phyloP scores from a whole-genome alignment of 257 asterid genomes.

The Phtheirospermum japonicum region DNA sequence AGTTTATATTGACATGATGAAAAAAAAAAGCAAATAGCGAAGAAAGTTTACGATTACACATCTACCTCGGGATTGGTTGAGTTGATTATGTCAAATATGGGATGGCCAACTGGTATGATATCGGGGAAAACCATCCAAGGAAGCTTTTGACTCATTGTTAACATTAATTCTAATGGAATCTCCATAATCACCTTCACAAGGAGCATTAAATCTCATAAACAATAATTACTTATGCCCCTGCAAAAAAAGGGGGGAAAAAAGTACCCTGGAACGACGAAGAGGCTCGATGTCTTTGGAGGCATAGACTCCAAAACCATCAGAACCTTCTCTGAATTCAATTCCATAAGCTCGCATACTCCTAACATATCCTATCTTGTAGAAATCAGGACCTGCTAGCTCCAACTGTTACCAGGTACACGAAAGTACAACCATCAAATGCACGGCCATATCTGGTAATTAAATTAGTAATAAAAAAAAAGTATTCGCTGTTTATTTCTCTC shows the following conservation, averaged over 20 bases:
- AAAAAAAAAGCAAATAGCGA: slow-evolving; percentile 24
- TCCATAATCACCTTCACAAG: slow-evolving; percentile 83
- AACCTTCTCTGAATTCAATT: slow-evolving; percentile 92
- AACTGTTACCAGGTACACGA: slow-evolving; percentile 51
- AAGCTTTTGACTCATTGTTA: slow-evolving; percentile 83
- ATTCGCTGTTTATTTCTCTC: no score
- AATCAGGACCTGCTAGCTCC: slow-evolving; percentile 93
- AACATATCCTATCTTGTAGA: slow-evolving; percentile 88
- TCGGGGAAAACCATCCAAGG: slow-evolving; percentile 99
- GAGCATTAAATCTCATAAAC: no score
- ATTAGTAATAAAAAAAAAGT: no score
- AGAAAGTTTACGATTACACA: slow-evolving; percentile 24
- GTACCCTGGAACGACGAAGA: slow-evolving; percentile 96
- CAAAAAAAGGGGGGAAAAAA: neutral
- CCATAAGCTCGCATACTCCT: slow-evolving; percentile 95
- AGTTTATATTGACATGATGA: neutral
- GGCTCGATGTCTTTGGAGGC: slow-evolving; percentile 92
- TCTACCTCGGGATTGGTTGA: slow-evolving; percentile 93
- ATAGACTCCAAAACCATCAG: slow-evolving; percentile 93
- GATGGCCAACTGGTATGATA: slow-evolving; percentile 90
- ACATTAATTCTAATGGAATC: slow-evolving; percentile 93
- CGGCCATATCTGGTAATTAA: no score
- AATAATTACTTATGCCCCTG: neutral
- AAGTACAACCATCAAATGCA: neutral
- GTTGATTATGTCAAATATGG: slow-evolving; percentile 89